Base-by-base conservation (phyloP, 1,139 yeast genomes). In the Saccharomycopsis hybrid region DNA sequence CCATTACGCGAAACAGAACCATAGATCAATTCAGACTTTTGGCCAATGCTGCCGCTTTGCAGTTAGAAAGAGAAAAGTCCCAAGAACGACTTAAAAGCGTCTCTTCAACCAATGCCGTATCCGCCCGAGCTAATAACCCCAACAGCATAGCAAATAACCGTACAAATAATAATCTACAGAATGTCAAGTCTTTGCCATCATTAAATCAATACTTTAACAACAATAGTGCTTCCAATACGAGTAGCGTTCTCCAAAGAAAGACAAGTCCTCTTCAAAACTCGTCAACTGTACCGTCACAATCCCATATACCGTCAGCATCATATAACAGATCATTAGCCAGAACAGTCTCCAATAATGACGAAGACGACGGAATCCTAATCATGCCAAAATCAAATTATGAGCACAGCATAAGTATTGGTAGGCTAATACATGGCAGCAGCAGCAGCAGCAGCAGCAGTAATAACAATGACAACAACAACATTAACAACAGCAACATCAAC, bases 21-120 rank as follows among this genome's bases (percentile, higher is more conserved):
- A 30, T 46, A 9, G 53, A 51, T 39, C 53, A 53, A 27, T 47
- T 50, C 36, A 50, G 35, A 18, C 43, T 51, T 11, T 33, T 53
- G 7, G 55, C 55, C 7, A 50, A 46, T 11, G 55, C 54, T 8
- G 55, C 55, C 3, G 52, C 54, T 13, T 24, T 53, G 5, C 54
- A 53, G 27, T 35, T 53, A 18, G 55, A 53, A 35, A 37, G 48
- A 29, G 55, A 53, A 33, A 30, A 41, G 42, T 45, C 38, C 18
- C 45, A 47, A 43, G 44, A 37, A 2, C 30, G 37, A 4, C n/a
- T 28, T 25, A 48, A 24, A 9, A 2, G n/a, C 46, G 11, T 11
- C 35, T 31, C 35, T 11, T 31, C 45, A 31, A 36, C 28, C 18
- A n/a, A n/a, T n/a, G n/a, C n/a, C n/a, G n/a, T n/a, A n/a, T n/a